phyloP scores from a whole-genome alignment of 1,284 basidiomycete species.

The Apiotrichum porosum region DNA sequence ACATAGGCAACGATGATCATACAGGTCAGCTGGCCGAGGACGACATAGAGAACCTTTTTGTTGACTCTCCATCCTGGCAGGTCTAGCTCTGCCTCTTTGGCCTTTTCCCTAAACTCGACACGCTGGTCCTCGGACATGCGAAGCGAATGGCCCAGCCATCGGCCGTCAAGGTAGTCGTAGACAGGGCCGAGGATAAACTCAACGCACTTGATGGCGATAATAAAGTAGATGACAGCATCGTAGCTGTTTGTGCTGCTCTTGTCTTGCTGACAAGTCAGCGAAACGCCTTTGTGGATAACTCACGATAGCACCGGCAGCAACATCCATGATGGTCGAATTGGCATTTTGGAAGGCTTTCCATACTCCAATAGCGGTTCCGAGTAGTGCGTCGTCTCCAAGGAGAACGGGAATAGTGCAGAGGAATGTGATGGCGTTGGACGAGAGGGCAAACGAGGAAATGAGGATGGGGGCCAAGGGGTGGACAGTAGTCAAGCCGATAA shows the following conservation, averaged over 20 bases:
- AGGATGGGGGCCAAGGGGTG: slow-evolving; percentile 46
- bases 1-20: too few relatives aligned
- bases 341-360: slow-evolving; percentile 47
- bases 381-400: slow-evolving; percentile 40
- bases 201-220: slow-evolving; percentile 48
- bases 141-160: slow-evolving; percentile 43
- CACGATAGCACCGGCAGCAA: slow-evolving; percentile 47
- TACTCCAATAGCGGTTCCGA: slow-evolving; percentile 49
- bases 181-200: slow-evolving; percentile 43
- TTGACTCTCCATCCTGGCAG: slow-evolving; percentile 21
- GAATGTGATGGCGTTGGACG: slow-evolving; percentile 45
- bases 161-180: slow-evolving; percentile 38
- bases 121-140: slow-evolving; percentile 35
- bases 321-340: slow-evolving; percentile 44
- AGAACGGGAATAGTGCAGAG: slow-evolving; percentile 47
- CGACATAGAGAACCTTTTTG: slow-evolving; percentile 10
- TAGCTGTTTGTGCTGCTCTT: slow-evolving; percentile 45
- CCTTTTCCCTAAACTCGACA: slow-evolving; percentile 6
- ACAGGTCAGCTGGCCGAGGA: not conserved
- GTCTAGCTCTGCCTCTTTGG: too few relatives aligned
- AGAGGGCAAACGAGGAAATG: slow-evolving; percentile 44
- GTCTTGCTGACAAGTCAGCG: slow-evolving; percentile 48
- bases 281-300: slow-evolving; percentile 47
- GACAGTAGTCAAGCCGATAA: slow-evolving; percentile 47
- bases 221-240: slow-evolving; percentile 45